Evolutionary conservation across 2,329 filamentous ascomycete species (phyloP).

Genomic region (Westerdykella ornata): DNA sequence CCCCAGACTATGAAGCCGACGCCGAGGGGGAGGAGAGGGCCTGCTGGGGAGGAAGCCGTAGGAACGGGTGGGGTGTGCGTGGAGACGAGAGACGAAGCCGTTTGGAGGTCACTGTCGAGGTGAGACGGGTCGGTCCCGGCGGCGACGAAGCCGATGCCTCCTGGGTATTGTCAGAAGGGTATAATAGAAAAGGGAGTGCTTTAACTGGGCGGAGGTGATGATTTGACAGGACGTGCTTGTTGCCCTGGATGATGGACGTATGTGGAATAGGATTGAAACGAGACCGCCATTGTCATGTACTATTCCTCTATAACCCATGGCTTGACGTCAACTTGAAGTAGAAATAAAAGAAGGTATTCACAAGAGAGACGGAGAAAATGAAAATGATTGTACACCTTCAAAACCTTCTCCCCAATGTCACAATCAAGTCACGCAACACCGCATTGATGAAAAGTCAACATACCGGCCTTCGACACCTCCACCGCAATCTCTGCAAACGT

Average conservation of each 20-base stretch:
- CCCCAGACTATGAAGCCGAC: constrained; percentile 57
- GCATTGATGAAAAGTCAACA: too few relatives aligned
- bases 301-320: too few relatives aligned
- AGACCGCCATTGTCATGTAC: too few relatives aligned
- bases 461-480: constrained; percentile 52
- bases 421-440: too few relatives aligned
- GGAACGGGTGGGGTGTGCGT: constrained; percentile 11
- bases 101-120: constrained; percentile 25
- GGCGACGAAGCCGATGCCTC: constrained; percentile 45
- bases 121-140: constrained; percentile 39
- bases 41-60: constrained; percentile 8
- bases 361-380: too few relatives aligned
- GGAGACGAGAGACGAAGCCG: constrained; percentile 18
- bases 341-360: too few relatives aligned
- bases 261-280: too few relatives aligned
- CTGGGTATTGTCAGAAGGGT: constrained; percentile 15
- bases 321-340: neutral
- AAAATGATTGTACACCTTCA: too few relatives aligned
- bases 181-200: neutral
- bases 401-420: too few relatives aligned
- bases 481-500: constrained; percentile 51
- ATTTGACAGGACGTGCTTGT: too few relatives aligned
- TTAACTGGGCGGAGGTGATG: neutral
- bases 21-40: constrained; percentile 45
- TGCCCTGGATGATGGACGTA: too few relatives aligned